phyloP scores from a whole-genome alignment of 2,329 filamentous ascomycete genomes.

The Fusarium phyllophilum region DNA sequence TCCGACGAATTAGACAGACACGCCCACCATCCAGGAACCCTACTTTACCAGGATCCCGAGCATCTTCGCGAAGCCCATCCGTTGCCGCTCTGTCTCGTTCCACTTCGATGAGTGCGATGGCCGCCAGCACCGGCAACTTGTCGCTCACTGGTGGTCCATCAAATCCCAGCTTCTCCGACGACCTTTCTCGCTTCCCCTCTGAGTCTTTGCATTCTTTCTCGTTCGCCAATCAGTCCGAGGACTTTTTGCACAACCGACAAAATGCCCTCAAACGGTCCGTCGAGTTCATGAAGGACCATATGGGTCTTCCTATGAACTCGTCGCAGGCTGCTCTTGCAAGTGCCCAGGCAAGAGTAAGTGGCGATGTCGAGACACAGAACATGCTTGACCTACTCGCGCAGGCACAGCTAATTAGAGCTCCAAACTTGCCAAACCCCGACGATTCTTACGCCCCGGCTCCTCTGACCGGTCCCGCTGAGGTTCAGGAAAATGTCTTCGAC shows the following conservation, averaged over 20 bases:
- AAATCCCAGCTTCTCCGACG: constrained; percentile 84
- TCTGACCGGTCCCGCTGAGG: constrained; percentile 80
- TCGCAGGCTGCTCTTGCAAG: constrained; percentile 80
- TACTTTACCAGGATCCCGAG: constrained; percentile 70
- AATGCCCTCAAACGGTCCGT: constrained; percentile 93
- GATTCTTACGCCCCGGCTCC: constrained; percentile 62
- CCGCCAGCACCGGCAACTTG: constrained; percentile 65
- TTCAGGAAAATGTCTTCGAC: constrained; percentile 86
- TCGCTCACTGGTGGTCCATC: constrained; percentile 69
- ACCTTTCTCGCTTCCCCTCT: constrained; percentile 90
- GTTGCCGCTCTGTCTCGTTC: constrained; percentile 70
- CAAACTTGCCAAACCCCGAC: constrained; percentile 65
- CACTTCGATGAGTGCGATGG: constrained; percentile 75
- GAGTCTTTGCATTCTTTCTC: constrained; percentile 99
- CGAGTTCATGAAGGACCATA: constrained; percentile 94
- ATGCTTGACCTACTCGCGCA: constrained; percentile 89
- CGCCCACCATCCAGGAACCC: constrained; percentile 70
- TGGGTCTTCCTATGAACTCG: constrained; percentile 76
- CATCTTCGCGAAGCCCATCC: constrained; percentile 70
- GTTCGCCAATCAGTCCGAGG: constrained; percentile 94
- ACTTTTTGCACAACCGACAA: constrained; percentile 89
- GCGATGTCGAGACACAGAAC: constrained; percentile 86
- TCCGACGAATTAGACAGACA: constrained; percentile 93
- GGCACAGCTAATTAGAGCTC: constrained; percentile 79
- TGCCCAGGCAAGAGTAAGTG: constrained; percentile 83